These are phyloP conservation scores for Pythium aristosporum DNA, from an alignment of 352 stramenopile species.

Conservation along the genomic window DNA sequence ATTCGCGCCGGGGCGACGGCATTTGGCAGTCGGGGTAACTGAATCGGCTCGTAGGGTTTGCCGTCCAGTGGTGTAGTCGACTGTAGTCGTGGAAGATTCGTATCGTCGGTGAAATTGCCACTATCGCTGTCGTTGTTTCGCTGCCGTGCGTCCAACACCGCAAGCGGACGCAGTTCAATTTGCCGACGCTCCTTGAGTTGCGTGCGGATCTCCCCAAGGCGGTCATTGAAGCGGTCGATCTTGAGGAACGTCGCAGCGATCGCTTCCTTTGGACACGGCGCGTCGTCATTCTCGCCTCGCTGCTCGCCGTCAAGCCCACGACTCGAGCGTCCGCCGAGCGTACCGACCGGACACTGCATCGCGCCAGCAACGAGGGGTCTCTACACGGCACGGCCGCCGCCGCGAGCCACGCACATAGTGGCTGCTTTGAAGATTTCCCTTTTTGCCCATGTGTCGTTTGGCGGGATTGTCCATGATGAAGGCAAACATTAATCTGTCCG, in stretches of 20 bases:
- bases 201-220: constrained; percentile 42
- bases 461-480: constrained; percentile 9
- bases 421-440: constrained; percentile 4
- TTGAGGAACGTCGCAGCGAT: constrained; percentile 36
- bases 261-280: constrained; percentile 18
- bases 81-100: neutral
- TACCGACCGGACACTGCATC: neutral
- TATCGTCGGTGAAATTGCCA: too few relatives aligned
- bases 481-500: constrained; percentile 11
- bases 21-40: constrained; percentile 18
- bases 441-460: neutral
- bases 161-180: neutral
- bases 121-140: constrained; percentile 10
- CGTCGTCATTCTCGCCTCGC: neutral
- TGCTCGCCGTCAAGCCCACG: neutral
- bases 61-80: neutral
- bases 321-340: neutral
- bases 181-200: constrained; percentile 32
- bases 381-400: neutral
- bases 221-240: constrained; percentile 45
- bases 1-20: constrained; percentile 2
- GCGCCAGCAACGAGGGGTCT: neutral
- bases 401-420: neutral
- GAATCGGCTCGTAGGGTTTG: constrained; percentile 18
- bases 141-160: neutral